Conservation (phyloP, 495 filamentous ascomycete species). For the Penicillium argentinense region DNA sequence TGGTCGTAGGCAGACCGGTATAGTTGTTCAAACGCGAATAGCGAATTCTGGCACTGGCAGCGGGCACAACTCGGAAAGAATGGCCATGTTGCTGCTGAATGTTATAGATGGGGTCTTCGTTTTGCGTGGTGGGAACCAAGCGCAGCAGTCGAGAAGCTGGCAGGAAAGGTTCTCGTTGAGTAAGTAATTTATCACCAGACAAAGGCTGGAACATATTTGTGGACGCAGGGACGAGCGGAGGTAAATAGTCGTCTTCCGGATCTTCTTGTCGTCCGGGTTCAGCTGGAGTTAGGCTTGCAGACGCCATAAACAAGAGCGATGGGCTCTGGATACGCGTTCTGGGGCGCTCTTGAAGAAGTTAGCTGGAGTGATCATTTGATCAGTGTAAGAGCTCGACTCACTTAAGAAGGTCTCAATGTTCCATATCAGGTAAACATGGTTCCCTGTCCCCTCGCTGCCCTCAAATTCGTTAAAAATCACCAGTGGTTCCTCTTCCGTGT, state of each 20-base stretch:
- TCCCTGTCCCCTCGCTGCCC: slow-evolving; percentile 51
- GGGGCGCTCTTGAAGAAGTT: slow-evolving; percentile 55
- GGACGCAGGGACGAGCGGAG: slow-evolving; percentile 69
- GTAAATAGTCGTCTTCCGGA: slow-evolving; percentile 71
- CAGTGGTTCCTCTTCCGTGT: slow-evolving; percentile 59
- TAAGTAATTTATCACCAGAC: slow-evolving; percentile 63
- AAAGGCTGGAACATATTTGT: slow-evolving; percentile 82
- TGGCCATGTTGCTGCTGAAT: slow-evolving; percentile 61
- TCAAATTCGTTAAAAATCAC: slow-evolving; percentile 58
- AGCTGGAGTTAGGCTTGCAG: slow-evolving; percentile 62
- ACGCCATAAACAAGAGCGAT: slow-evolving; percentile 72
- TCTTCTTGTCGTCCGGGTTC: slow-evolving; percentile 49
- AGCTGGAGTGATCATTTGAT: slow-evolving; percentile 8
- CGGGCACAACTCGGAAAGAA: slow-evolving; percentile 71
- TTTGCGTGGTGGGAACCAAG: slow-evolving; percentile 65
- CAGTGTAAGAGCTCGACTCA: slow-evolving; percentile 25
- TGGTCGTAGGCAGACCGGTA: slow-evolving; percentile 62
- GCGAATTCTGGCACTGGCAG: slow-evolving; percentile 79
- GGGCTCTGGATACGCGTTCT: slow-evolving; percentile 77
- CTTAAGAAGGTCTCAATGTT: slow-evolving; percentile 73
- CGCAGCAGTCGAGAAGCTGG: slow-evolving; percentile 77
- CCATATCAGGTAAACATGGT: slow-evolving; percentile 76
- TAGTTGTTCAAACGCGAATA: slow-evolving; percentile 72
- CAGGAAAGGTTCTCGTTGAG: slow-evolving; percentile 67
- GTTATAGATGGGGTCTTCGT: slow-evolving; percentile 61